Percentiles rank a stretch among this genome's conserved stretches.
Evolutionary conservation across 2,329 filamentous ascomycete genomes (phyloP).

Genomic region (Aspergillus hortae): DNA sequence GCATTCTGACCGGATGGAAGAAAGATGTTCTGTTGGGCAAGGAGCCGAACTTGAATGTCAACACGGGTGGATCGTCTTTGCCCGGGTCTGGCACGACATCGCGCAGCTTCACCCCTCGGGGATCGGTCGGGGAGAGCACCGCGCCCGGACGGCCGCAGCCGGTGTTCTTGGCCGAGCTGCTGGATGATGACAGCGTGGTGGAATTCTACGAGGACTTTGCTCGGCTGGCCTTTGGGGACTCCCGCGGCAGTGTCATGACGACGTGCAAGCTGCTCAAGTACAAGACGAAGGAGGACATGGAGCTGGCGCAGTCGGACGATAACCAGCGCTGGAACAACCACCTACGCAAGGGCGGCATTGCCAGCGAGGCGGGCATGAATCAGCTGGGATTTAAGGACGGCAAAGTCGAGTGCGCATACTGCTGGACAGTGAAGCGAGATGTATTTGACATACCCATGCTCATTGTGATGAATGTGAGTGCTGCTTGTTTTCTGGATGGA

Average conservation of each 20-base stretch:
- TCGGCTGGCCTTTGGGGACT: conserved; percentile 86
- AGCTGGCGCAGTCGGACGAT: conserved; percentile 42
- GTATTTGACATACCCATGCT: conserved; percentile 98
- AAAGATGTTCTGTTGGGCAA: conserved; percentile 85
- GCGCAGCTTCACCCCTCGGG: conserved; percentile 48
- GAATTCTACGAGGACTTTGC: conserved; percentile 97
- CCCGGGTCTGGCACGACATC: conserved; percentile 40
- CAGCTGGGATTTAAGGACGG: conserved; percentile 77
- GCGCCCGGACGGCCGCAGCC: conserved; percentile 61
- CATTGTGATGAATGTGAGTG: conserved; percentile 94
- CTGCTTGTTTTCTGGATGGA: background rate
- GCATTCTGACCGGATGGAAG: conserved; percentile 90
- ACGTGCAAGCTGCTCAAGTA: conserved; percentile 89
- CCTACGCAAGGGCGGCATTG: conserved; percentile 44
- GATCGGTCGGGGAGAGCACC: conserved; percentile 32
- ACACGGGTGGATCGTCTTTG: conserved; percentile 57
- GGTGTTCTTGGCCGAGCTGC: conserved; percentile 84
- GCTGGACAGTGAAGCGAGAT: conserved; percentile 95
- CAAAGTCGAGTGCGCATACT: conserved; percentile 91
- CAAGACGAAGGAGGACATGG: conserved; percentile 63
- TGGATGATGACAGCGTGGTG: conserved; percentile 90
- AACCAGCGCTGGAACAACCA: conserved; percentile 45
- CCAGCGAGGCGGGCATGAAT: conserved; percentile 65
- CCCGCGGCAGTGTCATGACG: conserved; percentile 76
- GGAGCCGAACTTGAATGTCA: conserved; percentile 82